Percentiles rank a stretch among this genome's conserved stretches.
phyloP scores from a whole-genome alignment of 2,329 filamentous ascomycete genomes.

The Elsinoe arachidis region DNA sequence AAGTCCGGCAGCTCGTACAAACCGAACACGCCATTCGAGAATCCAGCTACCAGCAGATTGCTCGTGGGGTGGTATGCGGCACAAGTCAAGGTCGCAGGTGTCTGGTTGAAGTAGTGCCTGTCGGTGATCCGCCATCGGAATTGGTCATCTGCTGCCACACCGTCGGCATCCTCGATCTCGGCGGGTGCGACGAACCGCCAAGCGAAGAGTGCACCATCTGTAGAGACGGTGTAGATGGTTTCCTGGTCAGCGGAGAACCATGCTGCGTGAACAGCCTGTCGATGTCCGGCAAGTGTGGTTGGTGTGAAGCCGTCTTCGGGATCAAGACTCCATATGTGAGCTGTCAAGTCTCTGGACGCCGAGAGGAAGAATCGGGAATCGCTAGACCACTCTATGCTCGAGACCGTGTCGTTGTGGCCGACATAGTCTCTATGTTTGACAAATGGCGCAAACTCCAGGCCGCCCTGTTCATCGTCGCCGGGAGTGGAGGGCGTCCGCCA shows the following conservation, averaged over 20 bases:
- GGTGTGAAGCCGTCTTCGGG: slow-evolving; percentile 80
- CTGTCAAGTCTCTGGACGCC: slow-evolving; percentile 83
- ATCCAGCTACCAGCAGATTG: slow-evolving; percentile 90
- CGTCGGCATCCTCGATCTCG: slow-evolving; percentile 44
- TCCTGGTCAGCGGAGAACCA: slow-evolving; percentile 96
- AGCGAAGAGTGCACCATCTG: slow-evolving; percentile 90
- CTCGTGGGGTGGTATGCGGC: slow-evolving; percentile 81
- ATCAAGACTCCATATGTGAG: slow-evolving; percentile 88
- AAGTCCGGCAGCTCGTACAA: slow-evolving; percentile 95
- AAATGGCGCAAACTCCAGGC: slow-evolving; percentile 91
- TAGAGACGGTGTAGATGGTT: slow-evolving; percentile 90
- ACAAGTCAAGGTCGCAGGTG: slow-evolving; percentile 75
- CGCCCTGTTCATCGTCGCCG: slow-evolving; percentile 60
- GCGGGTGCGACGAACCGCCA: slow-evolving; percentile 72
- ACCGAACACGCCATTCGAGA: slow-evolving; percentile 88
- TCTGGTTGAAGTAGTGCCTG: slow-evolving; percentile 89
- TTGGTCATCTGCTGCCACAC: slow-evolving; percentile 53
- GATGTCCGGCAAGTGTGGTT: slow-evolving; percentile 82
- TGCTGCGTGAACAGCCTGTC: slow-evolving; percentile 83
- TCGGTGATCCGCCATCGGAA: slow-evolving; percentile 87
- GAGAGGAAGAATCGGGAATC: slow-evolving; percentile 95
- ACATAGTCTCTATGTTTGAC: slow-evolving; percentile 77
- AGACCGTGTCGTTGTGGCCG: slow-evolving; percentile 80
- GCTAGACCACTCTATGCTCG: slow-evolving; percentile 86
- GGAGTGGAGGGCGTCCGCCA: slow-evolving; percentile 94